Base-by-base conservation (phyloP, 495 filamentous ascomycete species). In the Neohortaea acidophila region DNA sequence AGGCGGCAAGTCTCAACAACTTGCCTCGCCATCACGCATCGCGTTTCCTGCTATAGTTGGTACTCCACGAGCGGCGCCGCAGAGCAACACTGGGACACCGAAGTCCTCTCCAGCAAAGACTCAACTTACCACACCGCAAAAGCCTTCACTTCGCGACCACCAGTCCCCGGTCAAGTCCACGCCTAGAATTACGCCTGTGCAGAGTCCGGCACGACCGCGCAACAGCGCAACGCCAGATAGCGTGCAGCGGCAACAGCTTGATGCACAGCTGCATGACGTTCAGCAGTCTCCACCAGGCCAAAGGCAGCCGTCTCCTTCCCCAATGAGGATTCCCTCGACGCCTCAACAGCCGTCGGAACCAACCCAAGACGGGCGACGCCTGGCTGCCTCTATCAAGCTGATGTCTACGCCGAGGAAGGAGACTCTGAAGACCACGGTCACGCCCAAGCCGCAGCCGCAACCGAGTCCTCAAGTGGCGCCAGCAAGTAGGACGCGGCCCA, bases 331-430 rank as follows among this genome's bases (percentile, higher is more conserved):
- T 13, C 8, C 27, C 9, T 23, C 35, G 7, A 38, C 36, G 7
- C 36, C 36, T 8, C 23, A 38, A 12, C 19, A 38, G 25, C 2
- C 21, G 3, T 2, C 18, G n/a, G 36, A 38, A 25, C 18, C 25
- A 8, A 13, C 45, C 14, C 53, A 53, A 32, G 55, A 53, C 27
- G 45, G 27, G 14, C 15, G 34, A 1, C 22, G 36, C 9, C 39
- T 61, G 7, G 34, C 47, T 6, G 48, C 57, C 36, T 57, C 54
- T 8, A 54, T 60, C 45, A 60, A 53, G 33, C 46, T 58, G 9
- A 42, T 62, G 22, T 54, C 59, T 10, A 62, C 59, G 0, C 59
- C 57, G 4, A 52, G 57, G 24, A 60, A 60, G 36, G 47, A 56
- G 17, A 39, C 47, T 2, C 35, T 56, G 10, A 56, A 56, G 42